Conservation (phyloP, 371 early-diverging fungal genomes). For the Mortierella sp. region DNA sequence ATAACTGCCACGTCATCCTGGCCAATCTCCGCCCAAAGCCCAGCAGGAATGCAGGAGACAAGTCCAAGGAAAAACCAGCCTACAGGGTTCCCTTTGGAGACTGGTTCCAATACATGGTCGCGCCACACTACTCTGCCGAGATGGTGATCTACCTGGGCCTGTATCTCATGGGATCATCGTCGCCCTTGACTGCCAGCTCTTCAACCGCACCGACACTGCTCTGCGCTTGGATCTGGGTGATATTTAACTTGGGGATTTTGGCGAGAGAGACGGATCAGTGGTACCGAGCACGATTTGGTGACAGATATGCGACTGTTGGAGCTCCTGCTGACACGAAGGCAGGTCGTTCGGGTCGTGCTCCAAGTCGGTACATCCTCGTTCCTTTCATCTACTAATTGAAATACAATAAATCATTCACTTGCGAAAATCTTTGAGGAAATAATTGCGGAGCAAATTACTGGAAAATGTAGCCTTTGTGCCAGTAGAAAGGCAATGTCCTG, state of each 20-base stretch:
- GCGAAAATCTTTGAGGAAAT: too few species aligned
- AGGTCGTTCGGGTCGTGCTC: constrained; percentile 12
- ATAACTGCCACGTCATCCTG: constrained; percentile 74
- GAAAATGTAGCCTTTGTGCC: too few species aligned
- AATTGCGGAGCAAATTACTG: too few species aligned
- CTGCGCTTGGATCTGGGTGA: constrained; percentile 69
- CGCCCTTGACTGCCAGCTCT: constrained; percentile 49
- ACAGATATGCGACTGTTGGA: constrained; percentile 34
- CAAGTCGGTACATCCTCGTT: constrained; percentile 59
- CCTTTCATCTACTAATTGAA: constrained; percentile 59
- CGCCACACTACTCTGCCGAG: constrained; percentile 83
- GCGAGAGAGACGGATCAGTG: constrained; percentile 74
- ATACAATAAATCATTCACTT: not conserved
- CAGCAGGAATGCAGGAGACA: too few species aligned
- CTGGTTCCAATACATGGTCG: constrained; percentile 75
- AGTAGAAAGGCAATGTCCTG: too few species aligned
- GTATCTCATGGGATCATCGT: constrained; percentile 51
- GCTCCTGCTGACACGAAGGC: constrained; percentile 20
- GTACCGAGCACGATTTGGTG: constrained; percentile 70
- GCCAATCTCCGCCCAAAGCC: constrained; percentile 64
- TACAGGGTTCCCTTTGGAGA: constrained; percentile 79
- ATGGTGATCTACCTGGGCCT: constrained; percentile 77
- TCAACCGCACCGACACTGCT: constrained; percentile 49
- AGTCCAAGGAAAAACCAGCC: constrained; percentile 3
- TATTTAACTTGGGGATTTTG: constrained; percentile 71